Evolutionary conservation across 2,329 filamentous ascomycete genomes (phyloP).

Genomic region (Aspergillus ruber): DNA sequence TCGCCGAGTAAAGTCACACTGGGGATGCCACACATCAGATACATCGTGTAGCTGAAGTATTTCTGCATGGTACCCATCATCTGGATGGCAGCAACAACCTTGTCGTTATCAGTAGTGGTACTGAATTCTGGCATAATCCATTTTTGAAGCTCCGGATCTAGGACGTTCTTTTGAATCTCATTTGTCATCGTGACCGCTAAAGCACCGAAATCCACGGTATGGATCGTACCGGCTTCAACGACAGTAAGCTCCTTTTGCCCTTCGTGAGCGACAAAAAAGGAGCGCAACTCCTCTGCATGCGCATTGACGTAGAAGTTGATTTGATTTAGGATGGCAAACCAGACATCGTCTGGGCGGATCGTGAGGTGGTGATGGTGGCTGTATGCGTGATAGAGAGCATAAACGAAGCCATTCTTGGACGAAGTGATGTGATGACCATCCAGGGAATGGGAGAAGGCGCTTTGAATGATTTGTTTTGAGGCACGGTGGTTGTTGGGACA

Average conservation of each 20-base stretch:
- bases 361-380: slow-evolving; percentile 37
- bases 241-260: slow-evolving; percentile 38
- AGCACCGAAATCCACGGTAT: slow-evolving; percentile 14
- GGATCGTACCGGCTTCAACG: not conserved
- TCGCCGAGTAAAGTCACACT: slow-evolving; percentile 48
- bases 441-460: not conserved
- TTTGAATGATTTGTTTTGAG: not conserved
- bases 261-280: slow-evolving; percentile 39
- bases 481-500: not conserved
- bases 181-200: slow-evolving; percentile 33
- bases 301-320: slow-evolving; percentile 43
- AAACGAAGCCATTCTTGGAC: slow-evolving; percentile 9
- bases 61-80: slow-evolving; percentile 49
- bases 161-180: slow-evolving; percentile 37
- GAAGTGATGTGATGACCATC: not conserved
- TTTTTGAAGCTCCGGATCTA: slow-evolving; percentile 33
- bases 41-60: slow-evolving; percentile 39
- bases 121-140: slow-evolving; percentile 50
- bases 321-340: slow-evolving; percentile 48
- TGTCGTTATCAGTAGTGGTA: slow-evolving; percentile 45
- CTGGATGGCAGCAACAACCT: slow-evolving; percentile 38
- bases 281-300: slow-evolving; percentile 41
- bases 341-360: slow-evolving; percentile 49
- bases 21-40: slow-evolving; percentile 43
- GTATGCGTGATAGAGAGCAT: slow-evolving; percentile 8